Base-by-base conservation (phyloP, 2,329 filamentous ascomycete species). In the Mycosphaerelloides madeirae region DNA sequence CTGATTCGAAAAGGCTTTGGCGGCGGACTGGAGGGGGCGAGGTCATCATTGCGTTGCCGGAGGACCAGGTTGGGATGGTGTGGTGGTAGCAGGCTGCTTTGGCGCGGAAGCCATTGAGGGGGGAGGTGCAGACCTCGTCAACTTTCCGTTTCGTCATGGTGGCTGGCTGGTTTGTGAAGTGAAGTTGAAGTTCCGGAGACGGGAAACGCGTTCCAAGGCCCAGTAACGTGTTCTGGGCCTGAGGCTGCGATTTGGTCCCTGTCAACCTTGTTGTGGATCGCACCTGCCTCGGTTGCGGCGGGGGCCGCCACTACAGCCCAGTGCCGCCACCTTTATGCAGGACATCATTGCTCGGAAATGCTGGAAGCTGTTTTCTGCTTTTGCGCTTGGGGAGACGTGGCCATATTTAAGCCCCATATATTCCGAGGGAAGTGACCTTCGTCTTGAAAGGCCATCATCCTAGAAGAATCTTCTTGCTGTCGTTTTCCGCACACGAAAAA, bases 61-160 rank as follows among this genome's bases (percentile, higher is more conserved):
- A 9, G 22, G 22, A 25, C 22, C 22, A 25, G 9, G 22, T 25
- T 6, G 22, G 22, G 22, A 6, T 25, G 6, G 22, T 6, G 9
- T 25, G 22, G 9, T 35, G 15, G 33, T 7, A 35, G 15, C 19
- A 14, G 14, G 19, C 14, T 19, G 33, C 19, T 19, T 12, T 35
- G 14, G 11, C 11, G 3, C 14, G 16, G 33, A 14, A 18, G 33
- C 33, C 33, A 35, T 35, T 16, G 33, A 15, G 13, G 12, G 11
- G 33, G 9, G 16, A 35, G 31, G 13, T 19, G 33, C 15, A 35
- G 9, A 12, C 19, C 14, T 35, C 33, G 15, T 35, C 33, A 6
- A 15, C 33, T 19, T 35, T 35, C 19, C 33, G n/a, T 19, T 35
- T 35, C 33, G 19, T 35, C 33, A 35, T 35, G 33, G 16, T 12